phyloP scores from a whole-genome alignment of 352 stramenopile species.

The Pythium sp. region DNA sequence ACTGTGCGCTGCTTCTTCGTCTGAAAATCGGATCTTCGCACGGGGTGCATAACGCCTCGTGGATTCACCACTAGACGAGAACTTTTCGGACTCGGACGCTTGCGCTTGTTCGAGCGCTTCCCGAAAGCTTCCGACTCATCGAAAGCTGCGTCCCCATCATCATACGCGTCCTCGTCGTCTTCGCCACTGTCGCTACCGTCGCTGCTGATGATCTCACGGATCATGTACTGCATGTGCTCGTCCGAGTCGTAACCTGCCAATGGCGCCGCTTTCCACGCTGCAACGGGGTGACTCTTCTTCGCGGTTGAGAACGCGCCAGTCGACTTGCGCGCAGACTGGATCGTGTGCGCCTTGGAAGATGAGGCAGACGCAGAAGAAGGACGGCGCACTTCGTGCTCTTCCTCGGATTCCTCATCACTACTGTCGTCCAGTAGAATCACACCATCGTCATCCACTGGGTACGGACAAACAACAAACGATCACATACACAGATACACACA shows the following conservation, averaged over 20 bases:
- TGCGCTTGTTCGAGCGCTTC: slow-evolving; percentile 13
- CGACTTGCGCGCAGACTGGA: slow-evolving; percentile 14
- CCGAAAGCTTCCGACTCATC: slow-evolving; percentile 6
- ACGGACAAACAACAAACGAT: background rate
- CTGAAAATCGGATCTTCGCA: background rate
- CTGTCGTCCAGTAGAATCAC: slow-evolving; percentile 20
- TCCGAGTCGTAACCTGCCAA: slow-evolving; percentile 12
- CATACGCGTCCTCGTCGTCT: slow-evolving; percentile 10
- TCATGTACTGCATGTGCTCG: slow-evolving; percentile 17
- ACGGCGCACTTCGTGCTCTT: background rate
- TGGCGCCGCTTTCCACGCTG: slow-evolving; percentile 11
- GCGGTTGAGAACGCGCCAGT: background rate
- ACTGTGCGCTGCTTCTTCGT: background rate
- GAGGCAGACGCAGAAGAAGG: background rate
- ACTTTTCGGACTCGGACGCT: slow-evolving; percentile 6
- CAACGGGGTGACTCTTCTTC: slow-evolving; percentile 11
- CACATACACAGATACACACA: background rate
- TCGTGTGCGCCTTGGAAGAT: background rate
- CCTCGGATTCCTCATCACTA: slow-evolving; percentile 6
- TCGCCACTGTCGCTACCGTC: background rate
- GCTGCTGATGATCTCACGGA: slow-evolving; percentile 19
- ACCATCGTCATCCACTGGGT: slow-evolving; percentile 19
- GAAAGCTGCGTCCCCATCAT: slow-evolving; percentile 8
- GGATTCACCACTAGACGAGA: background rate
- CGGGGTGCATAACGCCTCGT: background rate